These are phyloP conservation scores for Phytophthora constricta DNA, from an alignment of 352 stramenopile genomes.

Conservation along the genomic window DNA sequence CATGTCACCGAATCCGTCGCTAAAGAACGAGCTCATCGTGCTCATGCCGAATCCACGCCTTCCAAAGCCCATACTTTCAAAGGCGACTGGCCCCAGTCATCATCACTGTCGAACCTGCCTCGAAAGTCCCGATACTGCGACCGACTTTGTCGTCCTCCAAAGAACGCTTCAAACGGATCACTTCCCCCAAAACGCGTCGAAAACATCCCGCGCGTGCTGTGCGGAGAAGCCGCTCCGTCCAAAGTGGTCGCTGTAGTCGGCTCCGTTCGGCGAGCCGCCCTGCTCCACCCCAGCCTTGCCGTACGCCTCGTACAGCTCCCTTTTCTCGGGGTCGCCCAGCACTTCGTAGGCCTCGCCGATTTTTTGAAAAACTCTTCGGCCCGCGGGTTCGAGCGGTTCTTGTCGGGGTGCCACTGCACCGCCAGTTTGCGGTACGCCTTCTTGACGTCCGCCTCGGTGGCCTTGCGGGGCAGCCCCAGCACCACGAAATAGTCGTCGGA, in stretches of 20 bases:
- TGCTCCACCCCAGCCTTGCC: constrained; percentile 43
- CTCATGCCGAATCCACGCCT: constrained; percentile 47
- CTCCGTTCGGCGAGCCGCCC: not conserved
- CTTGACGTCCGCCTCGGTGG: constrained; percentile 63
- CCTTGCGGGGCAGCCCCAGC: constrained; percentile 48
- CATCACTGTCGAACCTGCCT: constrained; percentile 21
- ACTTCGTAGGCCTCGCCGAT: constrained; percentile 92
- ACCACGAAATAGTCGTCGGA: constrained; percentile 82
- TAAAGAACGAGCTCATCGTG: constrained; percentile 64
- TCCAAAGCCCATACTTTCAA: constrained; percentile 49
- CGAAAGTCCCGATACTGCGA: constrained; percentile 20
- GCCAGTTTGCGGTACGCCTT: constrained; percentile 72
- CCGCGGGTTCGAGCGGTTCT: constrained; percentile 83
- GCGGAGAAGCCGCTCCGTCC: constrained; percentile 44
- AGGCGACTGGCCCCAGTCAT: constrained; percentile 27
- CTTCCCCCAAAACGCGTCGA: constrained; percentile 69
- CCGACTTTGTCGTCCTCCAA: constrained; percentile 30
- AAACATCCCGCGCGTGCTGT: constrained; percentile 73
- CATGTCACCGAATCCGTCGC: constrained; percentile 37
- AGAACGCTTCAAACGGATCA: constrained; percentile 69
- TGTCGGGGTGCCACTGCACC: constrained; percentile 94
- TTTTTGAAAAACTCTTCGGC: constrained; percentile 92
- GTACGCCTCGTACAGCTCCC: constrained; percentile 58
- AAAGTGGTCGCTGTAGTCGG: constrained; percentile 32
- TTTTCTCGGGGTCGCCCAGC: constrained; percentile 77